Base-by-base conservation (phyloP, 352 stramenopile species). In the Phytopythium oedochilum region DNA sequence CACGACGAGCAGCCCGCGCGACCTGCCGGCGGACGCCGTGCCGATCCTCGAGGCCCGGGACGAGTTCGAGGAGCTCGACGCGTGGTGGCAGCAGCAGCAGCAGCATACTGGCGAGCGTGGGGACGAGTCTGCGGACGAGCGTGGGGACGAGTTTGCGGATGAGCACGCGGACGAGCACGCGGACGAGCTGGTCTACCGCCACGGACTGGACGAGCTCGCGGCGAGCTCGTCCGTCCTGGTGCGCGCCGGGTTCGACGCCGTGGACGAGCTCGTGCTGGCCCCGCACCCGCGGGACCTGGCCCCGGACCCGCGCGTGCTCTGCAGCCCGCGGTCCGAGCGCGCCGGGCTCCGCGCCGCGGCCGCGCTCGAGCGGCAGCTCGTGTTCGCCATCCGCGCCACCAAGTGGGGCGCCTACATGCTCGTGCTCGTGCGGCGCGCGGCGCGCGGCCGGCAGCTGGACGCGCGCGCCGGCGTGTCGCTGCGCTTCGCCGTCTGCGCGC, bases 361-460 rank as follows among this genome's bases (percentile, higher is more conserved):
- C 4, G 64, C 59, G 26, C 63, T 85, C 36, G 58, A 89, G 26
- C 66, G 63, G 28, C 65, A 69, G 34, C 70, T 86, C 39, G 61
- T 86, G 43, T 92, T 92, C 46, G 83, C 87, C 64, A 85, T 92
- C 48, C 76, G 80, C 17, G 70, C 78, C 20, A 92, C 83, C 58
- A 89, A 89, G 51, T 92, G 83, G 83, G 83, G 77, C 1, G 78
- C 79, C 18, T 92, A 89, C 53, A 88, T 88, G 54, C 67, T 92
- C 17, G 64, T 72, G 53, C 67, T 92, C 29, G 67, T 90, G 17
- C 65, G 71, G 17, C 55, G 53, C 6, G 77, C 68, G 14, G 35
- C 36, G 12, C 49, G 49, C n/a, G 18, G 57, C 15, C 68, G 65
- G 2, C 53, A 54, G 3, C 17, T 89, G 8, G 70, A 63, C 6